Conservation (phyloP, 2,329 filamentous ascomycete genomes). For the Colletotrichum sp. region DNA sequence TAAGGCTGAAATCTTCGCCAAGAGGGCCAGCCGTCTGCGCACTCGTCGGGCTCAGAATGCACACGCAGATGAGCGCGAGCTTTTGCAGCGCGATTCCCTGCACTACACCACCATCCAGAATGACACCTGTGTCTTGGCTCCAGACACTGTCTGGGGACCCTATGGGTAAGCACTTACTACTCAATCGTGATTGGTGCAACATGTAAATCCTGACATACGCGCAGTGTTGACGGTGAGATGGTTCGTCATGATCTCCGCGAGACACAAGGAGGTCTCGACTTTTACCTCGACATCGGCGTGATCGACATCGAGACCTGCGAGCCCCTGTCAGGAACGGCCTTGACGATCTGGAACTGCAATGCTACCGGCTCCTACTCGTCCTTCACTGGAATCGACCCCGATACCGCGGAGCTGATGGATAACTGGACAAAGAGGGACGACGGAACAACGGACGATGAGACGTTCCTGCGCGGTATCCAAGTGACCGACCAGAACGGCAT, state of each 20-base stretch:
- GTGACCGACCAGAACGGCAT: constrained; percentile 46
- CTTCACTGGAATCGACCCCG: not conserved
- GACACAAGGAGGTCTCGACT: not conserved
- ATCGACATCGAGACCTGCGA: constrained; percentile 17
- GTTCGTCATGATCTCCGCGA: constrained; percentile 7
- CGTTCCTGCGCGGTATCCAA: constrained; percentile 41
- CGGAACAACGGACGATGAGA: constrained; percentile 29
- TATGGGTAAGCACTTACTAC: constrained; percentile 36
- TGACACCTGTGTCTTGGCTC: constrained; percentile 46
- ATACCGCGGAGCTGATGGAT: not conserved
- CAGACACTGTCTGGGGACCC: constrained; percentile 52
- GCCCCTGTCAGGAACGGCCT: not conserved
- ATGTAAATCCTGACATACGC: not conserved
- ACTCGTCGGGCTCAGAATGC: not conserved
- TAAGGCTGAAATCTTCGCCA: constrained; percentile 43
- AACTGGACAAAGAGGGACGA: not conserved
- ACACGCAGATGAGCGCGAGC: constrained; percentile 29
- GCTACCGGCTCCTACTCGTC: constrained; percentile 9
- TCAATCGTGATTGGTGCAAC: rapidly evolving
- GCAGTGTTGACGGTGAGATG: not conserved
- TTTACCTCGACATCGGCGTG: constrained; percentile 10
- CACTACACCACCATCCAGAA: constrained; percentile 27
- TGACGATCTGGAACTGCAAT: constrained; percentile 8
- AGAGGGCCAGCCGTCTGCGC: not conserved
- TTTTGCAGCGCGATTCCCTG: constrained; percentile 33